phyloP scores from a whole-genome alignment of 768 basidiomycete genomes.

The Steccherinum ochraceum region DNA sequence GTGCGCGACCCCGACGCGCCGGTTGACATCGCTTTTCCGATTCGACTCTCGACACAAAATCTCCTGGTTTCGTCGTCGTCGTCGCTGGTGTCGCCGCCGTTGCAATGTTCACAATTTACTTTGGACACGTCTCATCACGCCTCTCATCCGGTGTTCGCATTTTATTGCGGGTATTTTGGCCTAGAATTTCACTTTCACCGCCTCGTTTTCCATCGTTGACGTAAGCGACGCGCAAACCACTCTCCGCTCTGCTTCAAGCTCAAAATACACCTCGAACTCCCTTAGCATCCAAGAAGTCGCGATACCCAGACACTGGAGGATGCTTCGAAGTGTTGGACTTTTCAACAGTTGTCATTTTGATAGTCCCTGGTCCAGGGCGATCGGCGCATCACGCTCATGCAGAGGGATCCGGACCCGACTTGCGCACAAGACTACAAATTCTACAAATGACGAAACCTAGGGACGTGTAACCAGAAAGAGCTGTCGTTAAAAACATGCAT shows the following conservation, averaged over 20 bases:
- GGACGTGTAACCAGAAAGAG: too few relatives aligned
- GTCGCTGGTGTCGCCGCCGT: background rate
- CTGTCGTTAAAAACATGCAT: too few relatives aligned
- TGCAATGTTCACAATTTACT: background rate
- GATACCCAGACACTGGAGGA: too few relatives aligned
- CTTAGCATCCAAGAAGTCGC: too few relatives aligned
- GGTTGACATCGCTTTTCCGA: slow-evolving; percentile 1
- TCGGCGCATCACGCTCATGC: too few relatives aligned
- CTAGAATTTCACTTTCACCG: background rate
- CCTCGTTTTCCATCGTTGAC: background rate
- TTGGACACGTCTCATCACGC: background rate
- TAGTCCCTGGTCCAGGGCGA: too few relatives aligned
- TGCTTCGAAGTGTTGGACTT: too few relatives aligned
- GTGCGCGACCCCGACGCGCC: background rate
- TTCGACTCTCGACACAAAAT: slow-evolving; percentile 7
- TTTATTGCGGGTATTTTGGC: background rate
- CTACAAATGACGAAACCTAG: too few relatives aligned
- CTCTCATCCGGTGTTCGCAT: background rate
- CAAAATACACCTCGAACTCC: too few relatives aligned
- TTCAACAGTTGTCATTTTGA: too few relatives aligned
- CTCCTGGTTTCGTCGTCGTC: background rate
- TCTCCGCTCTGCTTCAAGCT: background rate
- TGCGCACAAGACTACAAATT: too few relatives aligned
- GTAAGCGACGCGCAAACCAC: background rate
- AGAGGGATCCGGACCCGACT: too few relatives aligned